Conservation (phyloP, 2,329 filamentous ascomycete species). For the Hirsutella rhossiliensis region DNA sequence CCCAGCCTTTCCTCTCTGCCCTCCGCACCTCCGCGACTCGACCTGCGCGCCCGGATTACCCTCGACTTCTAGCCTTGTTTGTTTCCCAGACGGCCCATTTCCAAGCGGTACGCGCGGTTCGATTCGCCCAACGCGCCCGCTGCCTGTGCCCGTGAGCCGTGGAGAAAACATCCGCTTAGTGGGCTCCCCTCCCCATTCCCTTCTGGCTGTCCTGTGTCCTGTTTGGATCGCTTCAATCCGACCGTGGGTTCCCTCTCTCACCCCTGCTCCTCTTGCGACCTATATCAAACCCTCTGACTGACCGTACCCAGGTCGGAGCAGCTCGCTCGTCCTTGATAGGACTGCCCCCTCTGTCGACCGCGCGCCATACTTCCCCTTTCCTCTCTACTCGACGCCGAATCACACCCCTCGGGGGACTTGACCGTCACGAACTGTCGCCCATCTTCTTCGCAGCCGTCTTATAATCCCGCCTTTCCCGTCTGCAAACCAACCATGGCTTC, state of each 20-base stretch:
- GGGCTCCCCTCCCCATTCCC: conserved; percentile 1
- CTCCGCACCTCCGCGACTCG: conserved; percentile 13
- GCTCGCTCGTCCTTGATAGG: conserved; percentile 1
- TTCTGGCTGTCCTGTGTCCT: neutral
- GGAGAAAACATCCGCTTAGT: conserved; percentile 5
- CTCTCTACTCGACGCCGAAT: conserved; percentile 1
- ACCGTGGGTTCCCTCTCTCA: conserved; percentile 3
- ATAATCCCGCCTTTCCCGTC: neutral
- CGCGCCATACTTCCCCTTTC: conserved; percentile 1
- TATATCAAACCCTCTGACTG: conserved; percentile 6
- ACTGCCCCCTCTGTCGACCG: neutral
- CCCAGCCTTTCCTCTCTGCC: conserved; percentile 4
- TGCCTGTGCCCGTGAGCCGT: conserved; percentile 9
- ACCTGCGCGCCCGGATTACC: conserved; percentile 7
- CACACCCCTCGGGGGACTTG: neutral
- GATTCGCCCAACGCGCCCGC: conserved; percentile 11
- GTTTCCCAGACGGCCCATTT: conserved; percentile 6
- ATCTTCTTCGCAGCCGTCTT: conserved; percentile 9
- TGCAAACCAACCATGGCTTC: conserved; percentile 58
- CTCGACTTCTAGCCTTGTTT: conserved; percentile 4
- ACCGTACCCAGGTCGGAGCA: conserved; percentile 9
- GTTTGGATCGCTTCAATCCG: conserved; percentile 1
- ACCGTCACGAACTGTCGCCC: neutral
- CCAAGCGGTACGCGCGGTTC: conserved; percentile 19
- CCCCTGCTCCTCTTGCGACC: conserved; percentile 1